phyloP scores from a whole-genome alignment of 345 rosid genomes.

The Syzygium grande region DNA sequence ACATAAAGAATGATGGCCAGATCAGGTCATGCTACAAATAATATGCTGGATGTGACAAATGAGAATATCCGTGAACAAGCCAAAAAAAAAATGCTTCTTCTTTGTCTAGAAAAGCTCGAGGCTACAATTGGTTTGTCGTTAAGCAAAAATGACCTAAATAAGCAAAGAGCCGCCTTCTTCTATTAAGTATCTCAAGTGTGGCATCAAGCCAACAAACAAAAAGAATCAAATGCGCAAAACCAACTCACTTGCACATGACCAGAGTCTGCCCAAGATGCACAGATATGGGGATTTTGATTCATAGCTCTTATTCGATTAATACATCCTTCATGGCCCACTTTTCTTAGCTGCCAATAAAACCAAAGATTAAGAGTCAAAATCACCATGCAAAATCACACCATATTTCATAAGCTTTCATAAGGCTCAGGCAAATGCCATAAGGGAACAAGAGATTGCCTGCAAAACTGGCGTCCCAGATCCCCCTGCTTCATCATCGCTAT shows the following conservation, averaged over 20 bases:
- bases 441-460: slow-evolving; percentile 37
- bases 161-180: neutral
- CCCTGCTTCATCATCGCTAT: slow-evolving; percentile 51
- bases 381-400: neutral
- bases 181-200: neutral
- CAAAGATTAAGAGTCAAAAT: slow-evolving; percentile 2
- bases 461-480: slow-evolving; percentile 54
- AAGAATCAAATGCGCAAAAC: neutral
- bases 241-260: slow-evolving; percentile 82
- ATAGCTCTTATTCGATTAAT: slow-evolving; percentile 89
- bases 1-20: neutral
- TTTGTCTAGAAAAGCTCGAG: neutral
- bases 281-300: slow-evolving; percentile 82
- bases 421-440: neutral
- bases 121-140: neutral
- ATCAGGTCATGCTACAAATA: neutral
- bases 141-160: neutral
- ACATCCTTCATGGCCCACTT: slow-evolving; percentile 78
- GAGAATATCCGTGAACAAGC: neutral
- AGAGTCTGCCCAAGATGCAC: slow-evolving; percentile 92
- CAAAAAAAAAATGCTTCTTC: neutral
- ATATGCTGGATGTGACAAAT: neutral
- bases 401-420: neutral
- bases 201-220: neutral
- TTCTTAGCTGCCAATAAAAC: slow-evolving; percentile 47